Percentiles rank a stretch among this genome's conserved stretches.
Evolutionary conservation across 2,329 filamentous ascomycete species (phyloP).

Genomic region (Calonectria multiphialidica): DNA sequence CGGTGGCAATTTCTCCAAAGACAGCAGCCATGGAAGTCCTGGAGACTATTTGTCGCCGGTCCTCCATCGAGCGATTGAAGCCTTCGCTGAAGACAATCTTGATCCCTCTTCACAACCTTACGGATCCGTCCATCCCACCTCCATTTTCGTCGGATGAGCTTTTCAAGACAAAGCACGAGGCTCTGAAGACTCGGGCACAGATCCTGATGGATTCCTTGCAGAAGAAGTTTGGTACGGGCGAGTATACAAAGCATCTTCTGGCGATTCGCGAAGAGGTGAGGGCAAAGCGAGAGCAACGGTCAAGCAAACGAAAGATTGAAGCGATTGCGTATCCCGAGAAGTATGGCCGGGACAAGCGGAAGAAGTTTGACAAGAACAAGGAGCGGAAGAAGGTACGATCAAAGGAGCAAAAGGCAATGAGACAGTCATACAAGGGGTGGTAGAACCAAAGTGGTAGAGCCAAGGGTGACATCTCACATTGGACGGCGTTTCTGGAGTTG

Average conservation of each 20-base stretch:
- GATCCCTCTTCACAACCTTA: conserved; percentile 81
- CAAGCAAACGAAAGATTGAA: conserved; percentile 90
- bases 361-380: conserved; percentile 87
- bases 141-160: conserved; percentile 78
- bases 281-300: conserved; percentile 78
- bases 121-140: conserved; percentile 79
- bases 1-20: conserved; percentile 78
- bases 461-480: conserved; percentile 28
- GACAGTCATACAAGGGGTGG: conserved; percentile 75
- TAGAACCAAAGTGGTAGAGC: conserved; percentile 31
- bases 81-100: conserved; percentile 73
- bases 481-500: conserved; percentile 43
- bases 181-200: conserved; percentile 77
- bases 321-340: conserved; percentile 86
- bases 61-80: conserved; percentile 67
- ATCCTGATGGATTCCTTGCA: conserved; percentile 87
- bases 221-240: conserved; percentile 83
- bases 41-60: conserved; percentile 74
- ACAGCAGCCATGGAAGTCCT: conserved; percentile 81
- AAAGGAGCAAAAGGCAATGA: conserved; percentile 76
- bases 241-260: conserved; percentile 81
- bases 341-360: conserved; percentile 82
- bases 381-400: conserved; percentile 85
- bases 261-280: conserved; percentile 80
- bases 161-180: conserved; percentile 78